phyloP scores from a whole-genome alignment of 2,329 filamentous ascomycete genomes.

The Grosmannia serpens region DNA sequence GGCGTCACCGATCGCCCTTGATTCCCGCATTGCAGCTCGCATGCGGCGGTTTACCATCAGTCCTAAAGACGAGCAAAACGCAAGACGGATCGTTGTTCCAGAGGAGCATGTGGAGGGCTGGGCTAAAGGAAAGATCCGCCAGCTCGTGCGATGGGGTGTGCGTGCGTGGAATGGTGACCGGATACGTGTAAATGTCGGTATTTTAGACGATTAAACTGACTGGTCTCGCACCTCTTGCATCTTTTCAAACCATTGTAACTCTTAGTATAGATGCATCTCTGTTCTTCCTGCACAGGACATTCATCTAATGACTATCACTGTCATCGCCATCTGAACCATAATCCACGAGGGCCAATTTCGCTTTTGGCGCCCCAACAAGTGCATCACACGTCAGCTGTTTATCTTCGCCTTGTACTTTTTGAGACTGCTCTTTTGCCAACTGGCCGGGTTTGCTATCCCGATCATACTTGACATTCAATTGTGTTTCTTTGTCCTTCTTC shows the following conservation, averaged over 20 bases:
- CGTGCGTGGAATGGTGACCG: constrained; percentile 27
- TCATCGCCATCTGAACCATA: constrained; percentile 43
- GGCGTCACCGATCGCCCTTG: constrained; percentile 62
- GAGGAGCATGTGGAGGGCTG: constrained; percentile 61
- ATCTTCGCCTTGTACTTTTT: too few species aligned
- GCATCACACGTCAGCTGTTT: background rate
- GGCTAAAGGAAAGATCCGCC: constrained; percentile 48
- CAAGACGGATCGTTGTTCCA: constrained; percentile 48
- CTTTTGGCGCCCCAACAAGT: background rate
- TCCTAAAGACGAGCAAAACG: constrained; percentile 58
- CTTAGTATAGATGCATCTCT: background rate
- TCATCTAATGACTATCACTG: background rate
- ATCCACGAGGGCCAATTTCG: constrained; percentile 32
- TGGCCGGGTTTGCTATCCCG: background rate
- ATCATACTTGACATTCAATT: constrained; percentile 3
- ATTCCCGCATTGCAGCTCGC: constrained; percentile 60
- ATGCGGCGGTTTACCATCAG: constrained; percentile 71
- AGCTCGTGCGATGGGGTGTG: constrained; percentile 39
- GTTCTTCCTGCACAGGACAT: background rate
- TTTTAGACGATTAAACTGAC: constrained; percentile 4
- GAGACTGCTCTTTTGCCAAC: background rate
- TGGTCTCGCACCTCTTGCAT: background rate
- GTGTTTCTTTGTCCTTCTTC: constrained; percentile 18
- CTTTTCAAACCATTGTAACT: background rate
- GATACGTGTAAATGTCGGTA: constrained; percentile 18